These are phyloP conservation scores for Kluyveromyces siamensis DNA, from an alignment of 805 yeast species.

Conservation along the genomic window DNA sequence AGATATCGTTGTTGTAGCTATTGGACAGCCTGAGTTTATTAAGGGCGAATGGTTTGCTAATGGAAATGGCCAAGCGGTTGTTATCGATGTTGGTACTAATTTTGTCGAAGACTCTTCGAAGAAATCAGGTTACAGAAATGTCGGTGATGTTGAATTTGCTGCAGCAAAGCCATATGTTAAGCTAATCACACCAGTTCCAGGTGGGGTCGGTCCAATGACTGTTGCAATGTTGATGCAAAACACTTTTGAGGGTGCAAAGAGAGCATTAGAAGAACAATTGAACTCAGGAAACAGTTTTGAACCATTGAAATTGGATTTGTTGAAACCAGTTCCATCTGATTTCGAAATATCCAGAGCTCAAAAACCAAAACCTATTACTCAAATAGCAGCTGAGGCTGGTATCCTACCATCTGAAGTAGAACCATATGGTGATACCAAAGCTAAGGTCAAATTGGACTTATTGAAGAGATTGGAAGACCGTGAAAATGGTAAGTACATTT, in stretches of 20 bases:
- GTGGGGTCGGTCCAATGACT: conserved; percentile 91
- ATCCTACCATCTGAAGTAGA: conserved; percentile 60
- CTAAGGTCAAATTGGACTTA: conserved; percentile 59
- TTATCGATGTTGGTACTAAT: conserved; percentile 80
- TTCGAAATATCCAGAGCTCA: conserved; percentile 71
- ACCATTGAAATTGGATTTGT: conserved; percentile 48
- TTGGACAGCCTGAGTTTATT: conserved; percentile 63
- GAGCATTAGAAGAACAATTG: conserved; percentile 21
- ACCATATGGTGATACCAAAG: conserved; percentile 68
- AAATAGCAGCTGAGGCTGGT: conserved; percentile 63
- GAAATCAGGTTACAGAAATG: conserved; percentile 62
- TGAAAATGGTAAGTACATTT: conserved; percentile 59
- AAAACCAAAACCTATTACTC: conserved; percentile 58
- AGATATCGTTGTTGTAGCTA: conserved; percentile 77
- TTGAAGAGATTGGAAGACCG: conserved; percentile 53
- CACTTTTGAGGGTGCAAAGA: conserved; percentile 60
- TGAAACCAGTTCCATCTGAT: conserved; percentile 72
- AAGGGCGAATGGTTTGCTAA: conserved; percentile 65
- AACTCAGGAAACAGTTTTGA: conserved; percentile 23
- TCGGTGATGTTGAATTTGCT: conserved; percentile 69
- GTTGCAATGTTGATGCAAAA: conserved; percentile 74
- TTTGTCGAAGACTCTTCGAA: conserved; percentile 56
- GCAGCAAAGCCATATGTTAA: conserved; percentile 33
- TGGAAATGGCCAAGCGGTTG: conserved; percentile 37
- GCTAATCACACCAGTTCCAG: conserved; percentile 79